These are phyloP conservation scores for Achlya hypogyna DNA, from an alignment of 352 stramenopile genomes.

Conservation along the genomic window DNA sequence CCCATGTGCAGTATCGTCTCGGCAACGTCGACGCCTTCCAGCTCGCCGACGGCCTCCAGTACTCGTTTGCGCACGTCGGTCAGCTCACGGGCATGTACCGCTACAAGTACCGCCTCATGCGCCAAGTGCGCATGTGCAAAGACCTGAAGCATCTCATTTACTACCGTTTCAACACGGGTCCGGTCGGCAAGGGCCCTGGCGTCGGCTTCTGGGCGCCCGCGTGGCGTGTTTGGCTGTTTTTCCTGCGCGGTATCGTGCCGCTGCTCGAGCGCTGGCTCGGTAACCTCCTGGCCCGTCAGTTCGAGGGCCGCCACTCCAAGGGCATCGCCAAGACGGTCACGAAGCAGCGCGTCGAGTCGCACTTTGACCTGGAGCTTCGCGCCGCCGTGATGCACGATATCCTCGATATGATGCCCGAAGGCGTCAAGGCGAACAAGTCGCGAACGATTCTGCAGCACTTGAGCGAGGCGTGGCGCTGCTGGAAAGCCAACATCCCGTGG, in stretches of 20 bases:
- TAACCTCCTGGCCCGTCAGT: slow-evolving; percentile 98
- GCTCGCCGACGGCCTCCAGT: slow-evolving; percentile 98
- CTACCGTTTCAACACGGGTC: slow-evolving; percentile 99
- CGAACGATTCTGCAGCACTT: slow-evolving; percentile 98
- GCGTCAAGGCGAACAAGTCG: slow-evolving; percentile 99
- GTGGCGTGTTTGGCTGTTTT: slow-evolving; percentile 99
- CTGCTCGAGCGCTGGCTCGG: slow-evolving; percentile 98
- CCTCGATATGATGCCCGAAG: slow-evolving; percentile 99
- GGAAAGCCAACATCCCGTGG: slow-evolving; percentile 99
- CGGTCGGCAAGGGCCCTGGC: slow-evolving; percentile 98
- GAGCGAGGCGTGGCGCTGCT: slow-evolving; percentile 97
- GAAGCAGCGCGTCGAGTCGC: slow-evolving; percentile 98
- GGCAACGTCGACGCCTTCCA: slow-evolving; percentile 99
- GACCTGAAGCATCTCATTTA: slow-evolving; percentile 99
- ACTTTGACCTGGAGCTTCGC: slow-evolving; percentile 99
- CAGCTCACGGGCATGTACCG: slow-evolving; percentile 99
- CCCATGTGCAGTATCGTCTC: slow-evolving; percentile 98
- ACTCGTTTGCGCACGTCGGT: slow-evolving; percentile 99
- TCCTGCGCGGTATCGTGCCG: slow-evolving; percentile 97
- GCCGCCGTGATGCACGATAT: slow-evolving; percentile 99
- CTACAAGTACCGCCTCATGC: slow-evolving; percentile 98
- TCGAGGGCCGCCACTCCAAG: slow-evolving; percentile 98
- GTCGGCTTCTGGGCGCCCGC: slow-evolving; percentile 98
- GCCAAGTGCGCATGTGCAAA: slow-evolving; percentile 98
- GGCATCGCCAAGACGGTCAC: slow-evolving; percentile 98